A percentile compares a stretch with the other conserved stretches of the same genome.
These are phyloP conservation scores for Asterophora lycoperdoides DNA, from an alignment of 768 basidiomycete genomes.

Conservation along the genomic window DNA sequence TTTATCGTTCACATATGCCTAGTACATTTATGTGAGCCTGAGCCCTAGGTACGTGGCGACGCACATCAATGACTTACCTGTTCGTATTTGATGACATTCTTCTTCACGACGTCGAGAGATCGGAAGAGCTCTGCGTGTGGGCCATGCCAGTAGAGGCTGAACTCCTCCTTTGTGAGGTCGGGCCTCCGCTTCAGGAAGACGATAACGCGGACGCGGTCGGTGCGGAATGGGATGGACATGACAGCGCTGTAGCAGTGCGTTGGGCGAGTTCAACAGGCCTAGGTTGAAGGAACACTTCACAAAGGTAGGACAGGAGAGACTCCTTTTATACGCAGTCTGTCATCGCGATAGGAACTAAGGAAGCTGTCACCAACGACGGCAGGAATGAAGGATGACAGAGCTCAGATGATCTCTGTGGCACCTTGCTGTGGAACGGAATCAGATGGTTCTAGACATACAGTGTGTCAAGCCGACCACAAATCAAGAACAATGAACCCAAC, in stretches of 20 bases:
- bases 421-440: too few relatives aligned
- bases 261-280: too few relatives aligned
- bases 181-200: constrained; percentile 24
- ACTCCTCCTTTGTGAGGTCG: constrained; percentile 26
- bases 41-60: too few relatives aligned
- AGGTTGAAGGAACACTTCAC: too few relatives aligned
- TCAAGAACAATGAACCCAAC: too few relatives aligned
- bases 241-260: not conserved
- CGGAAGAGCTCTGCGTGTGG: constrained; percentile 25
- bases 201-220: constrained; percentile 27
- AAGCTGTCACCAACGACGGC: too few relatives aligned
- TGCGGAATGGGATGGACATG: constrained; percentile 11
- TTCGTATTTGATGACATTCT: constrained; percentile 31
- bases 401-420: too few relatives aligned
- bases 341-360: too few relatives aligned
- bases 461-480: too few relatives aligned
- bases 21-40: not conserved
- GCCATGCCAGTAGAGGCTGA: constrained; percentile 27
- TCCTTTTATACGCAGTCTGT: too few relatives aligned
- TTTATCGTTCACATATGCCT: constrained; percentile 21
- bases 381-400: too few relatives aligned
- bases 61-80: constrained; percentile 19
- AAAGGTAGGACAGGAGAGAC: too few relatives aligned
- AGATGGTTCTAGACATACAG: not conserved
- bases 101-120: constrained; percentile 28